Conservation (phyloP, 2,329 filamentous ascomycete genomes). For the Penicillium sp. region DNA sequence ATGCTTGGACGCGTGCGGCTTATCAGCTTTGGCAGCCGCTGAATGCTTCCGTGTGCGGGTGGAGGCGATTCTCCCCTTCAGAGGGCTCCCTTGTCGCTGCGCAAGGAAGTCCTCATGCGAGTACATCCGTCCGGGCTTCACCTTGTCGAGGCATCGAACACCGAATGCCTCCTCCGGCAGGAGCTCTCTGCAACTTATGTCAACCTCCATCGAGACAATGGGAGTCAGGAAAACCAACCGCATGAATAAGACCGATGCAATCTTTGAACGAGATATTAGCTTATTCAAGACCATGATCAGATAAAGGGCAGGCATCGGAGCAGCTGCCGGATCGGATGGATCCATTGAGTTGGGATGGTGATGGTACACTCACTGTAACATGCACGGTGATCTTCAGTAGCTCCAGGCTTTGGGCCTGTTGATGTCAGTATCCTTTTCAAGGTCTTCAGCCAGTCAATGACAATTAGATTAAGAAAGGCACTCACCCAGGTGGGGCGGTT, state of each 20-base stretch:
- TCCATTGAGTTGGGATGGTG: not conserved
- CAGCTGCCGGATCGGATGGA: not conserved
- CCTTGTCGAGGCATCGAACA: not conserved
- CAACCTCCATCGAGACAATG: not conserved
- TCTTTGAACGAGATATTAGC: not conserved
- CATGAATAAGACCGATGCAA: conserved; percentile 24
- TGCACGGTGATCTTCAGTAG: conserved; percentile 50
- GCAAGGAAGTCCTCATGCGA: conserved; percentile 16
- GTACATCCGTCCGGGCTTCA: not conserved
- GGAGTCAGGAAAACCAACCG: conserved; percentile 21
- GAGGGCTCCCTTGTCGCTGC: not conserved
- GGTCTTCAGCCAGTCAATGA: not conserved
- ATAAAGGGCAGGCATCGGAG: not conserved
- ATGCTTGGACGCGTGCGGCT: not conserved
- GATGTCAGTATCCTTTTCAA: not conserved
- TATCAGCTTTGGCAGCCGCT: not conserved
- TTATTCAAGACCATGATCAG: not conserved
- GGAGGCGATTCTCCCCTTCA: not conserved
- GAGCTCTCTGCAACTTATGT: conserved; percentile 2
- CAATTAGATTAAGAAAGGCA: not conserved
- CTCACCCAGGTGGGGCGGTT: not conserved
- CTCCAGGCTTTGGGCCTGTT: conserved; percentile 47
- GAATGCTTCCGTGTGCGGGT: not conserved
- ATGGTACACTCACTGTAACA: conserved; percentile 39
- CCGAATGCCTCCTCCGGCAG: conserved; percentile 2